phyloP scores from a whole-genome alignment of 2,329 filamentous ascomycete genomes.

The Camptophora hylomeconis region DNA sequence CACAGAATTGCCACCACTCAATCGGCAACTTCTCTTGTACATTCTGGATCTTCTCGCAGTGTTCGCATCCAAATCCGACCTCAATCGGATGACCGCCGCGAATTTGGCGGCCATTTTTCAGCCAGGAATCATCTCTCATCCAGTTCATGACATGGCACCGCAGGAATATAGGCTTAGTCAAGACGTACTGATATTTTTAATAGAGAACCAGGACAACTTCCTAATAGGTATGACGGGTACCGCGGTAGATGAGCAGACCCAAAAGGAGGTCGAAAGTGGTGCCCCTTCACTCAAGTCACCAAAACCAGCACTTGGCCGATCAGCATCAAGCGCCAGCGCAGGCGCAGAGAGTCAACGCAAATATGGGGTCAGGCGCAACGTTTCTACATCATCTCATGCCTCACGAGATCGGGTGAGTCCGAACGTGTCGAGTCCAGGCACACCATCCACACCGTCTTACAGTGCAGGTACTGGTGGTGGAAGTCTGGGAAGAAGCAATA shows the following conservation, averaged over 20 bases:
- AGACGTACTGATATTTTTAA: conserved; percentile 92
- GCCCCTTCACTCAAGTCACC: conserved; percentile 35
- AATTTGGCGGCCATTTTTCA: conserved; percentile 97
- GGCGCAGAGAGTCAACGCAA: conserved; percentile 76
- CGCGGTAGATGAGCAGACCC: conserved; percentile 76
- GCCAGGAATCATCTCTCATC: conserved; percentile 88
- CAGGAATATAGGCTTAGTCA: conserved; percentile 90
- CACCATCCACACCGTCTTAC: conserved; percentile 32
- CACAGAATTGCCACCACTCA: conserved; percentile 80
- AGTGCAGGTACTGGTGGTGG: conserved; percentile 23
- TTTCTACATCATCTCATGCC: conserved; percentile 81
- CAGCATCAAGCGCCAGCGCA: conserved; percentile 76
- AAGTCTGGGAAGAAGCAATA: conserved; percentile 71
- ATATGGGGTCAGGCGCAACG: conserved; percentile 69
- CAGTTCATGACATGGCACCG: conserved; percentile 86
- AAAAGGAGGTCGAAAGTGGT: conserved; percentile 57
- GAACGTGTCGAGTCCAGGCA: conserved; percentile 56
- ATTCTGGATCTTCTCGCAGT: conserved; percentile 92
- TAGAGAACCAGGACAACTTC: conserved; percentile 97
- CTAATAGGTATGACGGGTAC: conserved; percentile 96
- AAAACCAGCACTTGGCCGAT: conserved; percentile 49
- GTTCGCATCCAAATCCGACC: conserved; percentile 89
- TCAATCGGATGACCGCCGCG: conserved; percentile 92
- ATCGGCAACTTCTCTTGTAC: conserved; percentile 86
- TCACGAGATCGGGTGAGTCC: conserved; percentile 55